Conservation (phyloP, 1,284 basidiomycete species). For the Fistulinella cinereoalba region DNA sequence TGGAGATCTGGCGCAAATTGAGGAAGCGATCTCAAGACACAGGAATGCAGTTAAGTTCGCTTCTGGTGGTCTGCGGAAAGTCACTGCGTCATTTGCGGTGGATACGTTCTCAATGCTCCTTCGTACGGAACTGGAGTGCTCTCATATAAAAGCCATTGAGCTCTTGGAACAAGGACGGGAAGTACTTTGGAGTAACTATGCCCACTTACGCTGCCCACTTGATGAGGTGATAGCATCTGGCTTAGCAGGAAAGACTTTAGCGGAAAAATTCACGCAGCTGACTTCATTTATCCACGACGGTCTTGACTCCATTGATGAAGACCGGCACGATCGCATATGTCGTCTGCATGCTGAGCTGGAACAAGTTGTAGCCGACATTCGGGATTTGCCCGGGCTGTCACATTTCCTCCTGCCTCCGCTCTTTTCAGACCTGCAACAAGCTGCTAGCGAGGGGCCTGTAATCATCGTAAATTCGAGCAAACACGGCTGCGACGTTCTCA, state of each 20-base stretch:
- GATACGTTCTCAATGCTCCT: not conserved
- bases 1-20: not conserved
- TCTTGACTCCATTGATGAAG: not conserved
- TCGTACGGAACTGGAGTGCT: not conserved
- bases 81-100: not conserved
- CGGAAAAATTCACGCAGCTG: not conserved
- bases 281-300: not conserved
- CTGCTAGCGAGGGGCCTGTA: not conserved
- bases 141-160: not conserved
- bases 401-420: not conserved
- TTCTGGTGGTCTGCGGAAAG: no score
- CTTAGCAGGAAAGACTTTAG: not conserved
- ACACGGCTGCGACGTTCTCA: not conserved
- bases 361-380: not conserved
- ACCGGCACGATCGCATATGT: not conserved
- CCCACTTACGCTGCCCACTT: not conserved
- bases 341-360: not conserved
- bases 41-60: not conserved
- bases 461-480: not conserved
- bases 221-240: not conserved
- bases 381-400: not conserved
- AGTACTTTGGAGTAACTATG: not conserved
- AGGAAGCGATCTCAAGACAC: not conserved
- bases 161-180: not conserved
- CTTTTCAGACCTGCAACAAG: not conserved